phyloP scores from a whole-genome alignment of 2,329 filamentous ascomycete genomes.

The Neopestalotiopsis sp. region DNA sequence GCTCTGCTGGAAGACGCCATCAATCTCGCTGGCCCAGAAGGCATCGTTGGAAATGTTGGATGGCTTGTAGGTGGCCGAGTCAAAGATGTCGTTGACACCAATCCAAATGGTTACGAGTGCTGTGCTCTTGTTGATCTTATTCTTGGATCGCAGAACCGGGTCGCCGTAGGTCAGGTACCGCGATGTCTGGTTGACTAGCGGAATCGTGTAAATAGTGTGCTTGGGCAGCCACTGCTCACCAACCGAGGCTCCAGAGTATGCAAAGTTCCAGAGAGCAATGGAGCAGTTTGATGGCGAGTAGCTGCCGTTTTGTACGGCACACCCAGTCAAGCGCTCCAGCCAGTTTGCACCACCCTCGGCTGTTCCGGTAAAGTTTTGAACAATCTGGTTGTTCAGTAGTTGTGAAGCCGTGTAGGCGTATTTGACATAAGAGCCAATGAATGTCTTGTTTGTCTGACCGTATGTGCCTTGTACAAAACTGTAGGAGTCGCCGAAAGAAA shows the following conservation, averaged over 20 bases:
- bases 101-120: constrained; percentile 41
- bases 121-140: constrained; percentile 37
- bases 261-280: constrained; percentile 60
- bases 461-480: constrained; percentile 58
- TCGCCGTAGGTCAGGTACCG: constrained; percentile 53
- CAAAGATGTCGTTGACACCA: constrained; percentile 8
- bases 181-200: constrained; percentile 53
- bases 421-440: constrained; percentile 56
- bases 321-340: constrained; percentile 56
- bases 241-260: constrained; percentile 58
- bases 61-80: constrained; percentile 8
- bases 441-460: constrained; percentile 56
- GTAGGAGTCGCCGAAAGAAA: constrained; percentile 57
- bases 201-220: constrained; percentile 56
- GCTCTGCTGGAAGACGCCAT: constrained; percentile 4
- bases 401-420: constrained; percentile 45
- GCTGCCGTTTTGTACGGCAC: constrained; percentile 44
- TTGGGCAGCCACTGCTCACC: constrained; percentile 48
- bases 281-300: constrained; percentile 50
- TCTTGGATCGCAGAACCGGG: constrained; percentile 36
- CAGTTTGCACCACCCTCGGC: constrained; percentile 59
- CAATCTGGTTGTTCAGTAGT: constrained; percentile 48
- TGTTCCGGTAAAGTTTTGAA: constrained; percentile 50
- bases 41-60: neutral
- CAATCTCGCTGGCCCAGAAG: neutral